Percentiles rank a stretch among this genome's conserved stretches.
Conservation (phyloP, 192 early-diverging fungal species). For the Irineochytrium annulatum region DNA sequence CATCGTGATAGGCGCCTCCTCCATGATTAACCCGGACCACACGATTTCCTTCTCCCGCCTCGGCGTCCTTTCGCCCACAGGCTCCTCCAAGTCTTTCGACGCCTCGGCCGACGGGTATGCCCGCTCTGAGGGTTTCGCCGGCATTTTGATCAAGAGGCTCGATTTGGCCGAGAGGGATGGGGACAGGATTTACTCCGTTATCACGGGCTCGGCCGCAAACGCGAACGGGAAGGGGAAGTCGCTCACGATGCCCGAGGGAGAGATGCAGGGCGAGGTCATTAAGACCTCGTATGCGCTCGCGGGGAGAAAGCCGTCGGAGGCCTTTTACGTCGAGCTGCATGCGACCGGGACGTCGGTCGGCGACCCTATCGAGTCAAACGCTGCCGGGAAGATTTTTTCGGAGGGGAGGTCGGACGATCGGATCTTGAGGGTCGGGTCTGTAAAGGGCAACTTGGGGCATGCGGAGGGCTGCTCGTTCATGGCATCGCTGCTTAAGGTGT, state of each 20-base stretch:
- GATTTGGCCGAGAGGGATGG: conserved; percentile 27
- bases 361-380: conserved; percentile 36
- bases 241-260: conserved; percentile 28
- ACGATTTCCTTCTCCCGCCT: conserved; percentile 22
- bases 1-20: conserved; percentile 23
- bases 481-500: conserved; percentile 25
- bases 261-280: conserved; percentile 15
- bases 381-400: conserved; percentile 17
- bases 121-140: conserved; percentile 30
- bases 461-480: conserved; percentile 16
- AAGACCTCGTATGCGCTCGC: conserved; percentile 17
- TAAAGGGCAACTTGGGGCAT: conserved; percentile 34
- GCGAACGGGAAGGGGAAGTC: conserved; percentile 30
- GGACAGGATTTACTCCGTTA: conserved; percentile 31
- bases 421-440: conserved; percentile 20
- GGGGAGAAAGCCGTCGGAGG: conserved; percentile 18
- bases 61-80: conserved; percentile 28
- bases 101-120: conserved; percentile 38
- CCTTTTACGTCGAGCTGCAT: conserved; percentile 30
- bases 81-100: conserved; percentile 28
- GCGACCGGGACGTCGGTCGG: conserved; percentile 32
- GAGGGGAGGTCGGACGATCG: conserved; percentile 4
- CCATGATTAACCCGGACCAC: conserved; percentile 10
- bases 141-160: conserved; percentile 28
- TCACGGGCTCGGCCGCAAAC: conserved; percentile 27